A percentile compares a stretch with the other conserved stretches of the same genome.
These are phyloP conservation scores for Proteromonas lacertae DNA, from an alignment of 352 stramenopile genomes.

Conservation along the genomic window DNA sequence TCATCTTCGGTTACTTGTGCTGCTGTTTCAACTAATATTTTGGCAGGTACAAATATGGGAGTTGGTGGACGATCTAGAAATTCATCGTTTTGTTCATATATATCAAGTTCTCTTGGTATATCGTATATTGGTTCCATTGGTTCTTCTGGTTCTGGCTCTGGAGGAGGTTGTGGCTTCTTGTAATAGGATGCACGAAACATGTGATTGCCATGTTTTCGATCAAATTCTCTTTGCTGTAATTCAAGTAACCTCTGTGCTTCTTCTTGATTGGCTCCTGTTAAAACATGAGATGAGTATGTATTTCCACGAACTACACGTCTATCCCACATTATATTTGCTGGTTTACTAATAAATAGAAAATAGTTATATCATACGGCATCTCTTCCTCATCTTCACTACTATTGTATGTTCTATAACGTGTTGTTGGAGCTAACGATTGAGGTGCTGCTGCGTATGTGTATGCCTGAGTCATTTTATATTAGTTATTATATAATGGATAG, in stretches of 20 bases:
- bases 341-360: too few species aligned
- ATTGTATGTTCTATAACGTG: too few species aligned
- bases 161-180: conserved; percentile 36
- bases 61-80: conserved; percentile 32
- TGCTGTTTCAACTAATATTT: conserved; percentile 35
- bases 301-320: conserved; percentile 53
- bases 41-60: conserved; percentile 37
- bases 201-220: conserved; percentile 7
- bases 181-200: conserved; percentile 30
- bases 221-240: too few species aligned
- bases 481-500: too few species aligned
- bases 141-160: conserved; percentile 65
- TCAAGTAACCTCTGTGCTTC: too few species aligned
- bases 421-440: too few species aligned
- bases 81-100: conserved; percentile 53
- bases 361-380: too few species aligned
- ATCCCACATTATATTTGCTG: conserved; percentile 61
- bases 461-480: too few species aligned
- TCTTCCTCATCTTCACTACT: too few species aligned
- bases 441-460: too few species aligned
- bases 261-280: too few species aligned
- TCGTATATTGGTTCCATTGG: conserved; percentile 67
- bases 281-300: conserved; percentile 33
- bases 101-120: conserved; percentile 35
- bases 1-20: conserved; percentile 63